phyloP scores from a whole-genome alignment of 1,284 basidiomycete species.

The Apiotrichum veenhuisii region DNA sequence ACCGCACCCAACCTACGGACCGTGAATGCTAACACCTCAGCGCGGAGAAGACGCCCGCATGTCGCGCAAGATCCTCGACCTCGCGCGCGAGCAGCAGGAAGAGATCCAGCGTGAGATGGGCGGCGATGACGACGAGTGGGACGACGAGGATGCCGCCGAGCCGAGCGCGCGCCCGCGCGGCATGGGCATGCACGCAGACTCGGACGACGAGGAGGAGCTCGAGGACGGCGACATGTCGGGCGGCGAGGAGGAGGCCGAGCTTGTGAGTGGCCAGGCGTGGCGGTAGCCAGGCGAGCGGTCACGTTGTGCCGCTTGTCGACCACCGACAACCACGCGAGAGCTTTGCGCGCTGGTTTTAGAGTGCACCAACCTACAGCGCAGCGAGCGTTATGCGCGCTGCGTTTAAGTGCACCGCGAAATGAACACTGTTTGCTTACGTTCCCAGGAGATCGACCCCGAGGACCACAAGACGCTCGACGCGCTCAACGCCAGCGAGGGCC shows the following conservation, averaged over 20 bases:
- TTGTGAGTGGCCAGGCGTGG: slow-evolving; percentile 42
- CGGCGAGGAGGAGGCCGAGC: slow-evolving; percentile 55
- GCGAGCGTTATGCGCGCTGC: too few relatives aligned
- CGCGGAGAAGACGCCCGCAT: slow-evolving; percentile 76
- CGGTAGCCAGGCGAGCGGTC: background rate
- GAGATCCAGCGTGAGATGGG: slow-evolving; percentile 65
- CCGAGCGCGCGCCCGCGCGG: slow-evolving; percentile 17
- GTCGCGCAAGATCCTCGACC: slow-evolving; percentile 83
- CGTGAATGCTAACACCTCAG: slow-evolving; percentile 49
- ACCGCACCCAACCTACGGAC: too few relatives aligned
- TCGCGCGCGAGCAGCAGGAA: slow-evolving; percentile 89
- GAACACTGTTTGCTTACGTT: background rate
- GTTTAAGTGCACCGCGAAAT: too few relatives aligned
- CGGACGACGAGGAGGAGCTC: slow-evolving; percentile 42
- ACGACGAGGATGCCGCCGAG: slow-evolving; percentile 49
- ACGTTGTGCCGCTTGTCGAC: too few relatives aligned
- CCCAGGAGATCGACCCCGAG: slow-evolving; percentile 79
- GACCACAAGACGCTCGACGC: slow-evolving; percentile 81
- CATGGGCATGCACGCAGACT: slow-evolving; percentile 22
- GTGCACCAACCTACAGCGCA: too few relatives aligned
- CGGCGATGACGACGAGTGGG: slow-evolving; percentile 47
- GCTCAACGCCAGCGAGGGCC: slow-evolving; percentile 48
- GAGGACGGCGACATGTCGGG: slow-evolving; percentile 45
- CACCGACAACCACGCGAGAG: too few relatives aligned
- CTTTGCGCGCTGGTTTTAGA: too few relatives aligned